Evolutionary conservation across 768 basidiomycete genomes (phyloP), one percentile per base, ranked within the genome.

Genomic region (Leccinum barrowsii): DNA sequence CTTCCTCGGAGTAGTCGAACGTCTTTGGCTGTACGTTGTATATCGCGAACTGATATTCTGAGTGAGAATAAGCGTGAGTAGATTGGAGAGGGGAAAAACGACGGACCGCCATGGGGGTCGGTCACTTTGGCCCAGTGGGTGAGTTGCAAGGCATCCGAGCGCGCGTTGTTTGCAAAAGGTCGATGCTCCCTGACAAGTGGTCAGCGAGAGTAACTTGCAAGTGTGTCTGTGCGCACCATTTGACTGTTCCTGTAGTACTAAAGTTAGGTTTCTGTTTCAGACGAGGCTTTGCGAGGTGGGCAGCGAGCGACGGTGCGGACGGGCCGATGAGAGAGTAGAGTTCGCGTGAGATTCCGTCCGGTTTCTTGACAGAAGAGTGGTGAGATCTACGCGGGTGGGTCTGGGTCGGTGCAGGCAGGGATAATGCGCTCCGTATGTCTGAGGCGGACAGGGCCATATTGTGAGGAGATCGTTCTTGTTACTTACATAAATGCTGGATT

Each of bases 351-450:
- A 21, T 21, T 21, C 21, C 21, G 21, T 21, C 21, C 21, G 21
- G 21, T 21, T 21, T 21, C 21, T 21, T 21, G 21, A 21, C 21
- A 21, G 21, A 21, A 21, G 21, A 21, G 21, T 21, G 21, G 21
- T 21, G 21, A 21, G 21, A 21, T 21, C 21, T 21, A 21, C 21
- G 21, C 21, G 21, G 21, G 21, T 21, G 21, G 1, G 21, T 67
- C 4, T 77, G 74, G 4, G 63, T 58, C 6, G 46, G 6, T 30
- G 28, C 47, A n/a, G 78, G 72, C 2, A 94, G 74, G 12, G 87
- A 85, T 48, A 96, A 85, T 40, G 90, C 88, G 63, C 90, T 90
- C 26, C 94, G 87, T 62, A 96, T 82, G 69, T 96, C 94, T 61
- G 86, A 82, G 55, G 90, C 89, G 58, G 85, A 83, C 57, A 82